A percentile compares a stretch with the other conserved stretches of the same genome.
Evolutionary conservation across 2,329 filamentous ascomycete species (phyloP).

Genomic region (Thelonectria rubi): DNA sequence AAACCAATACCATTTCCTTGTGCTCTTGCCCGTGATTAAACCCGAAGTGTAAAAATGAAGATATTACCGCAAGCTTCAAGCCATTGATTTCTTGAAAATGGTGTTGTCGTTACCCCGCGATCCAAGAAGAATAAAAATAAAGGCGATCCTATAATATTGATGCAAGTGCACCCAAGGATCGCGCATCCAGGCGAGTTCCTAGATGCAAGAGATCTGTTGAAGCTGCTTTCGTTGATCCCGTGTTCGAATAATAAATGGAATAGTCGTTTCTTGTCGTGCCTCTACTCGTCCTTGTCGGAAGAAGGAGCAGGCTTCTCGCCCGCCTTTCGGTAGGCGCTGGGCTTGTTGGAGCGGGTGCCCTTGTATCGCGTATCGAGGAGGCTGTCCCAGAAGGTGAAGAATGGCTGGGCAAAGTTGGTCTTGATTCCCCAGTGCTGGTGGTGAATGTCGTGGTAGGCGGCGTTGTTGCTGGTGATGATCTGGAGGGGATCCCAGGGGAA

Average conservation of each 20-base stretch:
- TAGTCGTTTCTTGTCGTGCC: slow-evolving; percentile 32
- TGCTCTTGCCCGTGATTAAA: slow-evolving; percentile 39
- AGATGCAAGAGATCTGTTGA: slow-evolving; percentile 22
- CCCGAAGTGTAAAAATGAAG: slow-evolving; percentile 35
- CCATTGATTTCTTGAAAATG: slow-evolving; percentile 26
- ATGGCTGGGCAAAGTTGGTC: slow-evolving; percentile 89
- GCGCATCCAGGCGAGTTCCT: slow-evolving; percentile 30
- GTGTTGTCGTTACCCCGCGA: slow-evolving; percentile 32
- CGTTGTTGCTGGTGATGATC: slow-evolving; percentile 92
- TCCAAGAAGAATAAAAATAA: slow-evolving; percentile 32
- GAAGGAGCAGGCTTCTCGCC: slow-evolving; percentile 30
- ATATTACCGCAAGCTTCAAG: slow-evolving; percentile 39
- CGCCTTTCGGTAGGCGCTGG: slow-evolving; percentile 47
- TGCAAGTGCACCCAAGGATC: slow-evolving; percentile 27
- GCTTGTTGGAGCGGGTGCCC: slow-evolving; percentile 62
- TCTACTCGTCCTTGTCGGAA: slow-evolving; percentile 27
- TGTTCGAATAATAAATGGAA: slow-evolving; percentile 32
- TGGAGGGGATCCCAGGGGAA: slow-evolving; percentile 96
- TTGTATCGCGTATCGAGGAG: slow-evolving; percentile 84
- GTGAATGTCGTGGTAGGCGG: slow-evolving; percentile 96
- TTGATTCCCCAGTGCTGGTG: slow-evolving; percentile 99
- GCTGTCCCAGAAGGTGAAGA: slow-evolving; percentile 95
- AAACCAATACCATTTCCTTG: slow-evolving; percentile 23
- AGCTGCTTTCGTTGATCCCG: slow-evolving; percentile 34
- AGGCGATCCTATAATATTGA: slow-evolving; percentile 20